Evolutionary conservation across 1,139 yeast species (phyloP).

Genomic region (Yamadazyma atlantica): DNA sequence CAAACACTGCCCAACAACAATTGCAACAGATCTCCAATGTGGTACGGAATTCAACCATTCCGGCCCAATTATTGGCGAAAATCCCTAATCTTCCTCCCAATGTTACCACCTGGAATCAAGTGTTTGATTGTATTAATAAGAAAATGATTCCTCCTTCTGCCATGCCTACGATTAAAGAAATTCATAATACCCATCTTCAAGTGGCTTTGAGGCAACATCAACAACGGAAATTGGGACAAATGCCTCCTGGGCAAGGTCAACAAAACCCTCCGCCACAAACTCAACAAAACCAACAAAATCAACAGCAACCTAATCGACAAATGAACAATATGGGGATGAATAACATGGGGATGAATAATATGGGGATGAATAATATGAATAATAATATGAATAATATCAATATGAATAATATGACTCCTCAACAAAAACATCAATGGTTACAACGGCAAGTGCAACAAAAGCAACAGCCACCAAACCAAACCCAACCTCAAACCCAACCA

Average conservation of each 20-base stretch:
- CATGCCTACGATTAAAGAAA: conserved; percentile 57
- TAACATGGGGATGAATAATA: conserved; percentile 7
- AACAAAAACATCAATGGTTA: conserved; percentile 35
- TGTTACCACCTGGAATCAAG: conserved; percentile 80
- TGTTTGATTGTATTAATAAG: conserved; percentile 66
- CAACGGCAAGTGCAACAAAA: conserved; percentile 35
- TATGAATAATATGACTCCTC: conserved; percentile 31
- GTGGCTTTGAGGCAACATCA: conserved; percentile 37
- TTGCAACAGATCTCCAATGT: conserved; percentile 37
- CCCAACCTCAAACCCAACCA: conserved; percentile 5
- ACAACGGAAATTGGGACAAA: conserved; percentile 23
- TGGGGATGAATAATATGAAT: conserved; percentile 14
- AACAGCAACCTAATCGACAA: conserved; percentile 9
- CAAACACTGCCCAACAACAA: conserved; percentile 23
- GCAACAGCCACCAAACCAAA: conserved; percentile 8
- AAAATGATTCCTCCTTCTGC: conserved; percentile 56
- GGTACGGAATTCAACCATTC: conserved; percentile 62
- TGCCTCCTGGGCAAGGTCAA: conserved; percentile 11
- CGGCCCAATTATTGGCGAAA: conserved; percentile 65
- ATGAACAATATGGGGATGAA: conserved; percentile 5
- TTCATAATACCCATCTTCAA: conserved; percentile 56
- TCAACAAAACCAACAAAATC: conserved; percentile 9
- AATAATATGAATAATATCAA: conserved; percentile 11
- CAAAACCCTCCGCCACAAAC: conserved; percentile 19
- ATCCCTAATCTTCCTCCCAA: conserved; percentile 84